These are phyloP conservation scores for Naumovozyma dairenensis DNA, from an alignment of 805 yeast genomes.

Conservation along the genomic window DNA sequence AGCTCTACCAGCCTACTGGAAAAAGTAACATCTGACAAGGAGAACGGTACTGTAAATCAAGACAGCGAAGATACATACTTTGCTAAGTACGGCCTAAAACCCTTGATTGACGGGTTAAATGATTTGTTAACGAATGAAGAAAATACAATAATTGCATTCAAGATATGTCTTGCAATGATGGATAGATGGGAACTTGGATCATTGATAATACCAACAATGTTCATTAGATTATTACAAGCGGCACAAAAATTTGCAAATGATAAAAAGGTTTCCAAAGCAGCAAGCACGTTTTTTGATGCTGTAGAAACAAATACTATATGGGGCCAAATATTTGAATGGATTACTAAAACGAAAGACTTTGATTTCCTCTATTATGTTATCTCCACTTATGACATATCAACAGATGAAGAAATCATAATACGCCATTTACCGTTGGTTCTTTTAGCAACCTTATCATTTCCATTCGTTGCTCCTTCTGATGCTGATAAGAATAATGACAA, in stretches of 20 bases:
- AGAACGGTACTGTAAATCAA: no score
- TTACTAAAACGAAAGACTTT: conserved; percentile 28
- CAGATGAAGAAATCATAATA: conserved; percentile 78
- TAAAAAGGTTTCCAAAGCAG: conserved; percentile 41
- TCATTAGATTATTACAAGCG: conserved; percentile 52
- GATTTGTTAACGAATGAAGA: conserved; percentile 33
- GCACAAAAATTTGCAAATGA: conserved; percentile 29
- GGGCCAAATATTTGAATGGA: conserved; percentile 42
- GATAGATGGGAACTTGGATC: conserved; percentile 95
- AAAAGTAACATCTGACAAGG: no score
- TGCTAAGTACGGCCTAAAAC: conserved; percentile 40
- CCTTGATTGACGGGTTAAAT: conserved; percentile 45
- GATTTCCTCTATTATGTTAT: conserved; percentile 51
- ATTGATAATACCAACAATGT: conserved; percentile 55
- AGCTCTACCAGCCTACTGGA: no score
- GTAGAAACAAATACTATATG: conserved; percentile 77
- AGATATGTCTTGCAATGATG: conserved; percentile 62
- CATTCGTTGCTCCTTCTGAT: no score
- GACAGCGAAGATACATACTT: conserved; percentile 55
- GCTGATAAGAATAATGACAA: conserved; percentile 6
- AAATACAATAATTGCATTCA: conserved; percentile 40
- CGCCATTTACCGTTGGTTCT: conserved; percentile 68
- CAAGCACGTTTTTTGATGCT: conserved; percentile 70
- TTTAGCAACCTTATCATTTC: conserved; percentile 34
- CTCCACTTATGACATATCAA: conserved; percentile 51